Base-by-base conservation (phyloP, 2,329 filamentous ascomycete species). In the Fusarium nelsonii region DNA sequence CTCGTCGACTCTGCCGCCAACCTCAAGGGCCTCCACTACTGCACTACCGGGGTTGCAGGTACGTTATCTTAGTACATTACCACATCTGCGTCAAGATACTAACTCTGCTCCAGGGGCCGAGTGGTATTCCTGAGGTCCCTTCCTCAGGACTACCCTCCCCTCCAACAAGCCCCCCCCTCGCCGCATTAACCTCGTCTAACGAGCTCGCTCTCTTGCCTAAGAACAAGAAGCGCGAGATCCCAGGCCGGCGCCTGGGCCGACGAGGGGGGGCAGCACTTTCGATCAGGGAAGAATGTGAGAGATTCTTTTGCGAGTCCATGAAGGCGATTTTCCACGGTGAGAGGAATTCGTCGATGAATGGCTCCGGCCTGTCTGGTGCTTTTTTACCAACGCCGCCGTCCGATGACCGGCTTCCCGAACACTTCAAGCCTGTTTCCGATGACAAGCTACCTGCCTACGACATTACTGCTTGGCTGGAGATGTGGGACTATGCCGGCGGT, bases 221-320 rank as follows among this genome's bases (percentile, higher is more conserved):
- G 81, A 80, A 80, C 77, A 80, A 79, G 76, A 82, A 78, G 77
- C 78, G 78, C 76, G 80, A 81, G 69, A 78, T 78, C 73, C 79
- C 79, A 75, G 79, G 78, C 75, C 74, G 75, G 71, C 78, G 77
- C 77, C 78, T 80, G 78, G 81, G 82, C 79, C 85, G 87, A 79
- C 87, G 87, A 91, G 92, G 92, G 92, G 94, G 94, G 93, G 94
- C 94, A 91, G 90, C 93, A 92, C 90, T 92, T 84, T 90, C 91
- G 85, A 97, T 97, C 88, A 94, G 92, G 92, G 94, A 92, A 94
- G 94, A 97, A 93, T 97, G 94, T 97, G 94, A 97, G 94, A 97
- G 94, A 88, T 95, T 97, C 91, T 97, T 97, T 89, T 97, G 94
- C 85, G 93, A 95, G 91, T 91, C 90, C 88, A 92, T 97, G 90